These are phyloP conservation scores for Recurvomyces mirabilis DNA, from an alignment of 495 filamentous ascomycete genomes.

Conservation along the genomic window DNA sequence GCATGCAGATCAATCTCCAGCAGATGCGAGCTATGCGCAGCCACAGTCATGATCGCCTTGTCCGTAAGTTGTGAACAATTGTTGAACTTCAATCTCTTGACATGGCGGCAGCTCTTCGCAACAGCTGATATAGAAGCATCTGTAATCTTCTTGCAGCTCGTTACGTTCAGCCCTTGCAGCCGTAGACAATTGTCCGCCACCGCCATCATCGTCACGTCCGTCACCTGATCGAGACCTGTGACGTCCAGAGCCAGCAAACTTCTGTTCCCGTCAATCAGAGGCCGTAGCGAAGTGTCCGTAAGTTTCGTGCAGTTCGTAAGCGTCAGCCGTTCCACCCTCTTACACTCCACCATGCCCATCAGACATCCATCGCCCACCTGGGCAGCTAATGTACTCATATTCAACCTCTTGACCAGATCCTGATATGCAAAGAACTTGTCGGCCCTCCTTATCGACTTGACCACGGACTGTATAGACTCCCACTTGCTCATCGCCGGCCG, in stretches of 20 bases:
- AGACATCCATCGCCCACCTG: constrained; percentile 85
- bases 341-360: constrained; percentile 69
- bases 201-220: constrained; percentile 68
- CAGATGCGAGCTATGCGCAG: constrained; percentile 76
- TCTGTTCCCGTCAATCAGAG: constrained; percentile 65
- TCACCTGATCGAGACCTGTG: constrained; percentile 65
- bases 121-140: constrained; percentile 76
- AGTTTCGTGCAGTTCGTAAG: constrained; percentile 80
- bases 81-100: constrained; percentile 96
- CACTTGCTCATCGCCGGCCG: constrained; percentile 81
- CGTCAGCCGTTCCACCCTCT: constrained; percentile 84
- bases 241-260: constrained; percentile 86
- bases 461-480: constrained; percentile 64
- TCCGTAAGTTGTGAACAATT: constrained; percentile 72
- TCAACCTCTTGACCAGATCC: constrained; percentile 79
- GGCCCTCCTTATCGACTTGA: constrained; percentile 55
- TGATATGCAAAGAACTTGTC: constrained; percentile 74
- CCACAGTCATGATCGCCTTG: constrained; percentile 69
- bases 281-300: constrained; percentile 70
- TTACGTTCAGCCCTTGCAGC: constrained; percentile 89
- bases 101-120: constrained; percentile 67
- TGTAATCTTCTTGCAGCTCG: constrained; percentile 70
- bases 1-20: constrained; percentile 92
- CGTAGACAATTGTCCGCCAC: constrained; percentile 70
- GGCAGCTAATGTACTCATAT: constrained; percentile 65